Conservation (phyloP, 345 rosid species). For the Salix purpurea region DNA sequence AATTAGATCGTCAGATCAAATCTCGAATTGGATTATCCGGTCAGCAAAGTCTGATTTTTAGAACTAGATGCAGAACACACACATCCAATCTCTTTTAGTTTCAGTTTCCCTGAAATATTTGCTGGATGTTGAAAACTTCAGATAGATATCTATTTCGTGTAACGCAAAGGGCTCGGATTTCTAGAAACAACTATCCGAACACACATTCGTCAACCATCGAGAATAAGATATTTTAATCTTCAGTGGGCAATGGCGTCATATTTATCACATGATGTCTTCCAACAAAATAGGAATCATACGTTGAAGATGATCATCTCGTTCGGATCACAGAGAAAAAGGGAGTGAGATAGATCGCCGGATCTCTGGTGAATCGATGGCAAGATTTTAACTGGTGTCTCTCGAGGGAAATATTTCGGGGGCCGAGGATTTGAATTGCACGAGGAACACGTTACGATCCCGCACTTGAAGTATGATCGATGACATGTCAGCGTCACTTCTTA, state of each 20-base stretch:
- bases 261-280: constrained; percentile 2
- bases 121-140: too few relatives aligned
- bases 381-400: not conserved
- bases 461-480: not conserved
- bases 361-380: not conserved
- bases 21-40: too few relatives aligned
- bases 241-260: not conserved
- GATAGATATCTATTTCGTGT: not conserved
- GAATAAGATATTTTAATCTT: not conserved
- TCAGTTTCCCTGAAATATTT: too few relatives aligned
- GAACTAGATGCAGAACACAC: too few relatives aligned
- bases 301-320: not conserved
- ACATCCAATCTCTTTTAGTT: too few relatives aligned
- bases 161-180: not conserved
- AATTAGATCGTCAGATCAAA: too few relatives aligned
- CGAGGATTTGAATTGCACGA: not conserved
- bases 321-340: not conserved
- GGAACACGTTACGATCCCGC: constrained; percentile 4
- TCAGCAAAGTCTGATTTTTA: too few relatives aligned
- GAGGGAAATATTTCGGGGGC: not conserved
- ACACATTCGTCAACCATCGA: not conserved
- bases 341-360: not conserved
- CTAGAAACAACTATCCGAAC: not conserved
- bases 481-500: constrained; percentile 1
- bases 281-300: too few relatives aligned